Conservation (phyloP, 805 yeast genomes). For the Candida silvatica region DNA sequence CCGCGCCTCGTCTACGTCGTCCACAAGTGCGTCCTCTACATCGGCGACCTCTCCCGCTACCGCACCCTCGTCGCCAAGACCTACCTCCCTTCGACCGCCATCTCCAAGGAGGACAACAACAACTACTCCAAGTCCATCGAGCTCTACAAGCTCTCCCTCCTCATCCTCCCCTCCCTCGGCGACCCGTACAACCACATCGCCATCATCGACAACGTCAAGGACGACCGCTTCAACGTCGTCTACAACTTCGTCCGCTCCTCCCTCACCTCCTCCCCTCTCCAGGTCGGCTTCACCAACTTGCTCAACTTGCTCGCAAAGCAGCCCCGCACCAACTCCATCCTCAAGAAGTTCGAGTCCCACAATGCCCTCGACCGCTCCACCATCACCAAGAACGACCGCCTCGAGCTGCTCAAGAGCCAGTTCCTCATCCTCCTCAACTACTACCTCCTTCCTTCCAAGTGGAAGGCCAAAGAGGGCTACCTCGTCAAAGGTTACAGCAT, state of each 20-base stretch:
- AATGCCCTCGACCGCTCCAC: conserved; percentile 16
- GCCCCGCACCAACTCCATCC: conserved; percentile 22
- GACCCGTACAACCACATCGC: conserved; percentile 60
- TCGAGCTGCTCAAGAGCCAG: conserved; percentile 23
- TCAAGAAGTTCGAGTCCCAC: conserved; percentile 19
- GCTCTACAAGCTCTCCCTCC: conserved; percentile 42
- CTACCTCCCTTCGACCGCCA: conserved; percentile 25
- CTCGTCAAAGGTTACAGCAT: conserved; percentile 24
- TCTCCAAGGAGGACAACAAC: conserved; percentile 29
- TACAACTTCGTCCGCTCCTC: conserved; percentile 50
- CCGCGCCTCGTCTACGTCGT: conserved; percentile 30
- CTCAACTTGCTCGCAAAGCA: conserved; percentile 27
- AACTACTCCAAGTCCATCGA: conserved; percentile 36
- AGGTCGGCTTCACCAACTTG: conserved; percentile 40
- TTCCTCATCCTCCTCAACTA: conserved; percentile 25
- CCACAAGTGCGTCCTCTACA: conserved; percentile 40
- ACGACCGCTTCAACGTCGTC: conserved; percentile 37
- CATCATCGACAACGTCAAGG: conserved; percentile 41
- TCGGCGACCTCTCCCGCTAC: conserved; percentile 55
- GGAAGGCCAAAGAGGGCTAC: conserved; percentile 23
- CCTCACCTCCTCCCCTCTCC: conserved; percentile 41
- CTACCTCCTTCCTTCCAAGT: conserved; percentile 32
- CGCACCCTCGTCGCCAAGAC: conserved; percentile 39
- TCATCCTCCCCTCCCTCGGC: conserved; percentile 57
- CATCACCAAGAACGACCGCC: conserved; percentile 26